Evolutionary conservation across 2,329 filamentous ascomycete genomes (phyloP), one percentile per base, ranked within the genome.

Genomic region (Monilinia fructicola): DNA sequence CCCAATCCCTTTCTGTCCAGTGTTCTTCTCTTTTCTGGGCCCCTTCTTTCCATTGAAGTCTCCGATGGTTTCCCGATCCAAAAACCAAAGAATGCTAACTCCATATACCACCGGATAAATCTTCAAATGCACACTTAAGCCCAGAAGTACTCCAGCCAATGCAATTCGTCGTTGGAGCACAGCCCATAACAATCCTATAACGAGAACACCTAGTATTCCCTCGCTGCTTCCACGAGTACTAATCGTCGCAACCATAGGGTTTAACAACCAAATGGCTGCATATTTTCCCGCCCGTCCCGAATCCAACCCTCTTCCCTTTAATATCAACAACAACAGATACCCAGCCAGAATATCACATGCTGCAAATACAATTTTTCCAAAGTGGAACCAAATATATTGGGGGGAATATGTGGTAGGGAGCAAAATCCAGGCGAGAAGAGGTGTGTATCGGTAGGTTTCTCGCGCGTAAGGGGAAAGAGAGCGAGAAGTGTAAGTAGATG

Each of bases 101-200:
- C 91, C 94, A 78, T 99, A 99, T 68, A 99, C 92, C 78, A 98
- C 97, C 0, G 95, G 95, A 74, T 99, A 99, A 69, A 99, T 98
- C 83, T 99, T 99, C 80, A 99, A 96, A 79, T 99, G 95, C 35
- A 98, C 93, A 1, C 87, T 87, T 38, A 97, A 79, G 0, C 95
- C 95, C 3, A 99, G 81, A 40, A 98, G 77, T 3, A 88, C 70
- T 0, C 91, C 94, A 0, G 93, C 90, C 11, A 96, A 76, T 1
- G 78, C 74, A 23, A 90, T 80, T n/a, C 81, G 81, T 61, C 82
- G 83, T 62, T 84, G 81, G 70, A 93, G 80, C 1, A 91, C 89
- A 0, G 93, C 91, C 91, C 92, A 98, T 14, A 99, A 79, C 46
- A 98, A 78, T 0, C 87, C 90, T 69, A 92, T 87, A 7, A 96